Conservation (phyloP, 2,329 filamentous ascomycete genomes). For the Nothophaeocryptopus gaeumannii region DNA sequence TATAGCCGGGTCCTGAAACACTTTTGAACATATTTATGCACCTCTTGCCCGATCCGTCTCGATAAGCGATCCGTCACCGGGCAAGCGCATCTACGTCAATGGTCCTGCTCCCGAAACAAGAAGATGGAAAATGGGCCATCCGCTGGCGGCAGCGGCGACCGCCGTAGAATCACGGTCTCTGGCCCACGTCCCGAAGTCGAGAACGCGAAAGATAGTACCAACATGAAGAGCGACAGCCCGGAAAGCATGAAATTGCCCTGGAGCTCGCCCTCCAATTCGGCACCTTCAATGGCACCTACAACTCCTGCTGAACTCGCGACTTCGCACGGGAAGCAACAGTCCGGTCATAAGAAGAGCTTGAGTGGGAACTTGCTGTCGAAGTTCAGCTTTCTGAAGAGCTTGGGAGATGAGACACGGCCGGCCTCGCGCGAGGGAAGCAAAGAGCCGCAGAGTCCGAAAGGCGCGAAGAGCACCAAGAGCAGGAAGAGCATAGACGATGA, state of each 20-base stretch:
- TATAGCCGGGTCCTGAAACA: no score
- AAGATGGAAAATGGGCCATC: slow-evolving; percentile 33
- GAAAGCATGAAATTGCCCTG: slow-evolving; percentile 29
- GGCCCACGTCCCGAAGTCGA: slow-evolving; percentile 18
- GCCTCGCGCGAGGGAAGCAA: slow-evolving; percentile 30
- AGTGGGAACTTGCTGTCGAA: slow-evolving; percentile 66
- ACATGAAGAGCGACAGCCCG: slow-evolving; percentile 5
- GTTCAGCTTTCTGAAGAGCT: slow-evolving; percentile 64
- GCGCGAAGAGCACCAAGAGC: slow-evolving; percentile 25
- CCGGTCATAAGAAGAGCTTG: slow-evolving; percentile 52
- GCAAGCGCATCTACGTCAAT: slow-evolving; percentile 13
- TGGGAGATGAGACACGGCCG: slow-evolving; percentile 35
- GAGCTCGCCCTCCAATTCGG: slow-evolving; percentile 21
- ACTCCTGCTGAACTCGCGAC: slow-evolving; percentile 21
- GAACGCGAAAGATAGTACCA: slow-evolving; percentile 11
- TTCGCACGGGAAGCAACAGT: slow-evolving; percentile 11
- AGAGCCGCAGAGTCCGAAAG: slow-evolving; percentile 30
- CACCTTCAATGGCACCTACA: slow-evolving; percentile 22
- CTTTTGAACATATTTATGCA: no score
- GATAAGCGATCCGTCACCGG: no score
- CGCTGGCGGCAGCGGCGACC: slow-evolving; percentile 24
- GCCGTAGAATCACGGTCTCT: slow-evolving; percentile 23
- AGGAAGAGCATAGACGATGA: slow-evolving; percentile 35
- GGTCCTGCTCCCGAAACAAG: slow-evolving; percentile 11
- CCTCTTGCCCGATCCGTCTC: no score